Evolutionary conservation across 768 basidiomycete genomes (phyloP).

Genomic region (Russula dissimulans): DNA sequence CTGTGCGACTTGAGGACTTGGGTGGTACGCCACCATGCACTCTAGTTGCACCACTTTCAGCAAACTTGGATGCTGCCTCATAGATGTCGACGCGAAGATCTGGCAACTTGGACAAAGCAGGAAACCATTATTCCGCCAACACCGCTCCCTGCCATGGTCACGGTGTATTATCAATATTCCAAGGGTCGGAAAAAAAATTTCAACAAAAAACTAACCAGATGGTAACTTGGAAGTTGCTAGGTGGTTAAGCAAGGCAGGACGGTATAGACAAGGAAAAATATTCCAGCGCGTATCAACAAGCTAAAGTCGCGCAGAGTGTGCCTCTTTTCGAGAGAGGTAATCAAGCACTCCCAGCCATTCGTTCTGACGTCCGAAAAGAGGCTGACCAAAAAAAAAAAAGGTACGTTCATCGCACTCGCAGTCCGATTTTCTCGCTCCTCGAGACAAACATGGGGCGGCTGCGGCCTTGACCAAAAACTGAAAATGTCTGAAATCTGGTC

Average conservation of each 20-base stretch:
- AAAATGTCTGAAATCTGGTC: too few species aligned
- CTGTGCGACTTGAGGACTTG: constrained; percentile 23
- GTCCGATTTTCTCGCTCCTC: constrained; percentile 4
- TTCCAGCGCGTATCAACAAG: too few species aligned
- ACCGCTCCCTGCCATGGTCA: constrained; percentile 22
- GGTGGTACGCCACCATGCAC: constrained; percentile 31
- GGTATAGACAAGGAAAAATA: neutral
- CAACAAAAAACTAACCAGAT: constrained; percentile 39
- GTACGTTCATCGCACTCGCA: constrained; percentile 7
- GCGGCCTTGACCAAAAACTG: neutral
- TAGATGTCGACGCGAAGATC: constrained; percentile 28
- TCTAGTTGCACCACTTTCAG: constrained; percentile 27
- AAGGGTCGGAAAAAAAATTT: constrained; percentile 10
- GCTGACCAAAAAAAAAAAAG: neutral
- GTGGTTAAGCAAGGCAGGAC: too few species aligned
- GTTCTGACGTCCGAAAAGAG: neutral
- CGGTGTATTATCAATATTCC: neutral
- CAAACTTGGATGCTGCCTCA: constrained; percentile 25
- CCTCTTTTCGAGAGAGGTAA: neutral
- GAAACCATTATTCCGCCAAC: constrained; percentile 27
- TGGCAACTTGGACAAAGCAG: constrained; percentile 22
- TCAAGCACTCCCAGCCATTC: too few species aligned
- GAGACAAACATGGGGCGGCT: neutral
- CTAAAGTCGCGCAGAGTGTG: neutral
- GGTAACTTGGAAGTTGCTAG: neutral